A percentile compares a stretch with the other conserved stretches of the same genome.
These are phyloP conservation scores for Sarocladium brachiariae DNA, from an alignment of 2,329 filamentous ascomycete species.

Conservation along the genomic window DNA sequence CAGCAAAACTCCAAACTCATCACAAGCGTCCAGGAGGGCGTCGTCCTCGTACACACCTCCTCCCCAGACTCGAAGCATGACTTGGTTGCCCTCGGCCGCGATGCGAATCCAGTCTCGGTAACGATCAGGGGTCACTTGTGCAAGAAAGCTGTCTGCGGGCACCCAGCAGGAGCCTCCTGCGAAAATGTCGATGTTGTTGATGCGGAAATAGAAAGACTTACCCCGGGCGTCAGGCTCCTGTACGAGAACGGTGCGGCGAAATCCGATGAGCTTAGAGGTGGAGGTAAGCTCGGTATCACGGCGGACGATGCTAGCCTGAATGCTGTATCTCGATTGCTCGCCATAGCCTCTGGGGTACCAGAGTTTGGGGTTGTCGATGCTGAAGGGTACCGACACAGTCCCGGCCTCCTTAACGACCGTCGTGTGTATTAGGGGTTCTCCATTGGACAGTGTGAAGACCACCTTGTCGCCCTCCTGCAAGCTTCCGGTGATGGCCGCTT, in stretches of 20 bases:
- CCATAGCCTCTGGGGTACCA: constrained; percentile 71
- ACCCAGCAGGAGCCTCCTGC: constrained; percentile 76
- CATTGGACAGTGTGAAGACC: constrained; percentile 19
- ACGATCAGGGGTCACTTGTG: constrained; percentile 52
- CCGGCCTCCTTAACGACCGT: constrained; percentile 50
- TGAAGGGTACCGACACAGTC: constrained; percentile 9
- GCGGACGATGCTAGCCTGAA: constrained; percentile 49
- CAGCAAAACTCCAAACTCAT: constrained; percentile 64
- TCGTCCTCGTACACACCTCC: constrained; percentile 67
- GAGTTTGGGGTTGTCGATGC: constrained; percentile 42
- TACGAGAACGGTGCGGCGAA: constrained; percentile 52
- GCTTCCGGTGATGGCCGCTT: constrained; percentile 15
- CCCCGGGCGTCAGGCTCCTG: constrained; percentile 53
- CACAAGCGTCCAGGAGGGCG: constrained; percentile 62
- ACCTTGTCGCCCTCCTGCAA: constrained; percentile 19
- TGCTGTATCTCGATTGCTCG: constrained; percentile 58
- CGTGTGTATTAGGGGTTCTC: constrained; percentile 47
- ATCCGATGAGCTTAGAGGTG: constrained; percentile 56
- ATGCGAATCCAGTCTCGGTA: constrained; percentile 66
- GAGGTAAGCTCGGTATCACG: constrained; percentile 34
- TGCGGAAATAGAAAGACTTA: constrained; percentile 65
- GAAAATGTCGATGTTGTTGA: constrained; percentile 67
- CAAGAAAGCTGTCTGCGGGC: constrained; percentile 66
- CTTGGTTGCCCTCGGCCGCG: constrained; percentile 64
- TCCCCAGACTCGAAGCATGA: constrained; percentile 70